Conservation (phyloP, 768 basidiomycete species). For the Gloeophyllum trabeum region DNA sequence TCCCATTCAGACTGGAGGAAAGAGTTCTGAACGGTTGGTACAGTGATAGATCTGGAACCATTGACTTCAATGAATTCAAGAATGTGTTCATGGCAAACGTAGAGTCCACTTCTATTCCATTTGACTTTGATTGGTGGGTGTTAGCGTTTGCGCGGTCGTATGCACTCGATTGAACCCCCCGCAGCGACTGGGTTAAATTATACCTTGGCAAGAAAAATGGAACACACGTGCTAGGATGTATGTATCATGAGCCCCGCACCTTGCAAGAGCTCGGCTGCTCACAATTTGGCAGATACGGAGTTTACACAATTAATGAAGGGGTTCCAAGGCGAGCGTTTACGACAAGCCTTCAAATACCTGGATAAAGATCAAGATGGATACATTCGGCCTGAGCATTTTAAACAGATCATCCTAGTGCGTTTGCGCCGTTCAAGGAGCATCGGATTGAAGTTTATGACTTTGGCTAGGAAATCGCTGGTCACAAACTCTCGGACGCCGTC, state of each 20-base stretch:
- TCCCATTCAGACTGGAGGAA: conserved; percentile 6
- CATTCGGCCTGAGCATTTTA: conserved; percentile 89
- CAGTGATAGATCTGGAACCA: conserved; percentile 86
- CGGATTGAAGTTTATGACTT: conserved; percentile 1
- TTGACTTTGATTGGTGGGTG: conserved; percentile 84
- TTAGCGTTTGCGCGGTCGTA: conserved; percentile 2
- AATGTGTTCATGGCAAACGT: conserved; percentile 77
- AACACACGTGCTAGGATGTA: conserved; percentile 85
- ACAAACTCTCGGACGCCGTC: conserved; percentile 92
- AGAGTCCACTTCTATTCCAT: conserved; percentile 75
- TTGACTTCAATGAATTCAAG: conserved; percentile 93
- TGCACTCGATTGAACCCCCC: conserved; percentile 2
- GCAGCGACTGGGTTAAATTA: conserved; percentile 89
- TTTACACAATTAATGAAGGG: conserved; percentile 99
- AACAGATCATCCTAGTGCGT: conserved; percentile 84
- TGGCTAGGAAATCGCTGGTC: conserved; percentile 82
- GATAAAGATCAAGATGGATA: conserved; percentile 89
- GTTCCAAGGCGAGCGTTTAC: conserved; percentile 91
- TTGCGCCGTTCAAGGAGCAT: background rate
- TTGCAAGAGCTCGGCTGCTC: conserved; percentile 5
- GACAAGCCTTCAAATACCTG: conserved; percentile 90
- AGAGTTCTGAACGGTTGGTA: conserved; percentile 2
- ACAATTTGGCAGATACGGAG: conserved; percentile 59
- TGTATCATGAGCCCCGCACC: conserved; percentile 17
- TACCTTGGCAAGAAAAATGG: conserved; percentile 93